Conservation (phyloP, 352 stramenopile species). For the Pythium guiyangense region DNA sequence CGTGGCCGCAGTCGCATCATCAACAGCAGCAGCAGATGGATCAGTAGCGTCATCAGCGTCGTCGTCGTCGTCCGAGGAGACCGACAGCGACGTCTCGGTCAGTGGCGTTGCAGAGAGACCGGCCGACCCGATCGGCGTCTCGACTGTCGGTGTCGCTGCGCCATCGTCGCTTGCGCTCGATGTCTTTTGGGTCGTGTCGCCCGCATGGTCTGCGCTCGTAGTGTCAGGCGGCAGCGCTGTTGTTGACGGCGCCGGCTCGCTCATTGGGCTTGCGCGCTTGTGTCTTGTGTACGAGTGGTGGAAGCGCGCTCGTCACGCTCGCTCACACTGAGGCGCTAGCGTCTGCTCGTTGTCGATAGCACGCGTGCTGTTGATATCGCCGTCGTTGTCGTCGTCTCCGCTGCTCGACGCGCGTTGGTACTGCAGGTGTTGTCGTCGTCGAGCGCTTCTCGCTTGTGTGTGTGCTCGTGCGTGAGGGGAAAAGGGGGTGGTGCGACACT, state of each 20-base stretch:
- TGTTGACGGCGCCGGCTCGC: background rate
- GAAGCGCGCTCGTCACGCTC: no score
- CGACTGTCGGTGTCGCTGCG: background rate
- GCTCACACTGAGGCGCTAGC: no score
- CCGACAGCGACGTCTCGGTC: background rate
- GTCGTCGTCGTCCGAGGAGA: background rate
- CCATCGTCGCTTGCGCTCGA: background rate
- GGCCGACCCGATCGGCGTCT: background rate
- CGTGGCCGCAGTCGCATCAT: background rate
- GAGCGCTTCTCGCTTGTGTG: no score
- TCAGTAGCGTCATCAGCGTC: background rate
- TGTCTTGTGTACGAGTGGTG: background rate
- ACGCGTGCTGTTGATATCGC: no score
- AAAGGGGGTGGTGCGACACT: no score
- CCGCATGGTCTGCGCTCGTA: background rate
- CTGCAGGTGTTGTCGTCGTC: no score
- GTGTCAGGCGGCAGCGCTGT: background rate
- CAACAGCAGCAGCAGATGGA: background rate
- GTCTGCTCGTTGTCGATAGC: no score
- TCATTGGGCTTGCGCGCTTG: background rate
- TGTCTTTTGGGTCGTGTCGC: background rate
- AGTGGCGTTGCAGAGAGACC: background rate
- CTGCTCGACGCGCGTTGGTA: no score
- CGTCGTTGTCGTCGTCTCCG: no score
- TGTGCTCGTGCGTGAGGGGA: no score